Base-by-base conservation (phyloP, 2,329 filamentous ascomycete species). In the Eurotiales sp. region DNA sequence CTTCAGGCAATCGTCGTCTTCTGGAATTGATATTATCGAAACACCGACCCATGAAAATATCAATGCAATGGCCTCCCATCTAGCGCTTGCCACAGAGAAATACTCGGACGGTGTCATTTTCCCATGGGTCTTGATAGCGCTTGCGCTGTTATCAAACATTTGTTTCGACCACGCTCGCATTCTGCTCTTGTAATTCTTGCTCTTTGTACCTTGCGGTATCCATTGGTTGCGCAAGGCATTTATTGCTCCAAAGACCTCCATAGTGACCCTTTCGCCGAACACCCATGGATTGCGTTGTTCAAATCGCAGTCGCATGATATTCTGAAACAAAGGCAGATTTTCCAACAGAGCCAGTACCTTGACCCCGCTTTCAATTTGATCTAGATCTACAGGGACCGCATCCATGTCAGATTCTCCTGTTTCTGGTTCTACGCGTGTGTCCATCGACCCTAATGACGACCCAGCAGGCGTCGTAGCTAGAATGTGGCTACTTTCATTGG, bases 121-220 rank as follows among this genome's bases (percentile, higher is more conserved):
- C 6, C 34, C n/a, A 37, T 37, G 34, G 8, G 15, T 19, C 15
- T 25, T 40, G 3, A 47, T 29, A 22, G 45, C 43, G 49, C 14
- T 19, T 15, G 50, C 45, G 8, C 52, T 51, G 22, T 47, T 49
- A n/a, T 60, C 56, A 19, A 55, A 46, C 0, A 59, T 27, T 21
- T 56, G 52, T 8, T 46, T 15, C 30, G 53, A 59, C 3, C 58
- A 45, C 1, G 55, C 49, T 4, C 51, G 47, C 11, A 60, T 40
- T 11, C 19, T 37, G 14, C 23, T 19, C 8, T 36, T 41, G 10
- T 19, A 39, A 3, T 34, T 39, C 22, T 30, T 48, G 17, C 23
- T 47, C 3, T 47, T 42, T 25, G 40, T 8, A n/a, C 40, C 40
- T 8, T 27, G 5, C 3, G 40, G 21, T 8, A 23, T 25, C 40